Base-by-base conservation (phyloP, 306 rosid species). In the Cucurbita moschata region DNA sequence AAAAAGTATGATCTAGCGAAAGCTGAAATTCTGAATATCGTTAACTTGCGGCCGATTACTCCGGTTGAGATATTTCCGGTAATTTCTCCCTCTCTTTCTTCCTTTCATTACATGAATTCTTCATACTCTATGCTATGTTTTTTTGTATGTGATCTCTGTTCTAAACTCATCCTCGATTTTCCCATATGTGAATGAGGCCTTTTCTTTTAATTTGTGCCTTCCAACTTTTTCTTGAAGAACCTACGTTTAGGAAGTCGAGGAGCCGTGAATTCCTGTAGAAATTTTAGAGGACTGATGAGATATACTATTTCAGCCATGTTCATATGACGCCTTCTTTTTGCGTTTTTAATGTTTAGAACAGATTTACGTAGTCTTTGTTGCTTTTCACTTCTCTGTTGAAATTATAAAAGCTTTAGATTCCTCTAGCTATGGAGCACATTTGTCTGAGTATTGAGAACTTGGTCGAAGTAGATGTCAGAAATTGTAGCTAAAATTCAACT, bases 1-100 rank as follows among this genome's bases (percentile, higher is more conserved):
- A 86, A 74, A 72, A 74, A 26, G 38, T 84, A 76, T 77, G 86
- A 84, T 68, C 88, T 93, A 38, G 90, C 92, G 13, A 82, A 88
- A 82, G 89, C 91, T 56, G 96, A 86, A 84, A 39, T 93, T 77
- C 85, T 93, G 64, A 93, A 93, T 74, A 81, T 93, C 71, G 13
- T 90, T 68, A 87, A 93, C 82, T 61, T 65, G 21, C 85, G 92
- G 77, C 92, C 97, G 13, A 54, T 82, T 62, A 21, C 79, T 15
- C 57, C 55, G 0, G 93, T 87, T 66, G 93, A 77, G 78, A 38
- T 86, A 54, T 87, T 23, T 64, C 78, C 87, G 23, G 96, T 90
- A 77, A 16, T 62, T 62, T 23, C 3, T 21, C n/a, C 43, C 10
- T 73, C 16, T 55, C 70, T 43, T 40, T 35, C 21, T 10, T n/a